Conservation (phyloP, 2,329 filamentous ascomycete species). For the Aspergillus ibericus region DNA sequence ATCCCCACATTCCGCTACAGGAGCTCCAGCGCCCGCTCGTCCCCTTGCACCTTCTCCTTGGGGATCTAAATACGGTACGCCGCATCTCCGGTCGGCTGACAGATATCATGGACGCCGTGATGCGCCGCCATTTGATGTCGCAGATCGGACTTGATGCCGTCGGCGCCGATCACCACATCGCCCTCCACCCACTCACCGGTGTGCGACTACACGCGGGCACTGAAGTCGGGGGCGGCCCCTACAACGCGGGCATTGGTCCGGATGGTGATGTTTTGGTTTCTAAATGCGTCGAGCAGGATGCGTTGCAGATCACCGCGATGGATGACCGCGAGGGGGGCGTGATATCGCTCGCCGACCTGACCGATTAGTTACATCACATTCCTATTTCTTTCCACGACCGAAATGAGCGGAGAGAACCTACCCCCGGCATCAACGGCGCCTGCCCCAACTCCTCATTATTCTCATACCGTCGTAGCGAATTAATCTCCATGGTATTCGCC, state of each 20-base stretch:
- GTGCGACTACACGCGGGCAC: neutral
- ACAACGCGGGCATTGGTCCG: neutral
- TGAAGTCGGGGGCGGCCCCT: neutral
- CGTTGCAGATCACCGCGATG: neutral
- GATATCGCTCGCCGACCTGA: neutral
- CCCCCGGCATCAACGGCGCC: neutral
- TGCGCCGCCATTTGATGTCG: conserved; percentile 4
- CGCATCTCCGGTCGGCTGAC: neutral
- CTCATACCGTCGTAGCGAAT: neutral
- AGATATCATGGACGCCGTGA: neutral
- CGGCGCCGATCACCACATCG: neutral
- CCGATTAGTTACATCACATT: neutral
- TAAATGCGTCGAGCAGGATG: neutral
- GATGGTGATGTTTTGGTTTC: neutral
- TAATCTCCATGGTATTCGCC: neutral
- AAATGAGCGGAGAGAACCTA: neutral
- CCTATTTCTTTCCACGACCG: neutral
- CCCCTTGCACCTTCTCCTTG: neutral
- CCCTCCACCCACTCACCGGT: neutral
- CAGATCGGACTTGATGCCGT: neutral
- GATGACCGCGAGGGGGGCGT: neutral
- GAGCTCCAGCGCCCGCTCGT: neutral
- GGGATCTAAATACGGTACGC: neutral
- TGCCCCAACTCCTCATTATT: neutral
- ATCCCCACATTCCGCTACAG: neutral